These are phyloP conservation scores for Aureobasidium sp. DNA, from an alignment of 2,329 filamentous ascomycete species.

Conservation along the genomic window DNA sequence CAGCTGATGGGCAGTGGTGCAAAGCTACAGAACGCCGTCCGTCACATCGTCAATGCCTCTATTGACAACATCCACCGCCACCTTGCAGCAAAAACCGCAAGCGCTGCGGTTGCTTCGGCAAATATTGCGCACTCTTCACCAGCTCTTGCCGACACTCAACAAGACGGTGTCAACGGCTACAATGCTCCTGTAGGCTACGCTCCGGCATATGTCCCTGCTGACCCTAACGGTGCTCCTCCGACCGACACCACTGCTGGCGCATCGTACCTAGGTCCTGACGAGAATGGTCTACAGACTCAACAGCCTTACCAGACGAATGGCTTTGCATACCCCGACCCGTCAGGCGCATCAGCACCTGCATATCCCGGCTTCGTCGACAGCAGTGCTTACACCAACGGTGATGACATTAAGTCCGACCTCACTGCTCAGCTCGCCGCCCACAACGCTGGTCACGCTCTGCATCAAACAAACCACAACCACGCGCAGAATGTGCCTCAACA, in stretches of 20 bases:
- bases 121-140: conserved; percentile 12
- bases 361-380: conserved; percentile 16
- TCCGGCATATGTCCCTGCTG: conserved; percentile 6
- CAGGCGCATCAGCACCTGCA: conserved; percentile 18
- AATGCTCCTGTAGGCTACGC: conserved; percentile 14
- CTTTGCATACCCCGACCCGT: conserved; percentile 16
- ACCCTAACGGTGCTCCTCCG: conserved; percentile 13
- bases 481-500: conserved; percentile 11
- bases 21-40: conserved; percentile 40
- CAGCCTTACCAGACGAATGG: conserved; percentile 12
- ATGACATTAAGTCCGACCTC: conserved; percentile 15
- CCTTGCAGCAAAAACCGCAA: conserved; percentile 31
- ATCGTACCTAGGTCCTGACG: conserved; percentile 21
- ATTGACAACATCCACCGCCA: conserved; percentile 39
- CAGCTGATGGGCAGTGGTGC: conserved; percentile 51
- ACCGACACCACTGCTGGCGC: conserved; percentile 22
- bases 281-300: conserved; percentile 21
- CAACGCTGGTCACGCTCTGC: conserved; percentile 14
- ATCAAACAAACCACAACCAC: conserved; percentile 11
- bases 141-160: neutral
- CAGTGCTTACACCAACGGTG: conserved; percentile 8
- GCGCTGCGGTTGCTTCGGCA: conserved; percentile 33
- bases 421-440: conserved; percentile 15
- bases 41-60: conserved; percentile 39
- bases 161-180: conserved; percentile 7